Evolutionary conservation across 2,329 filamentous ascomycete species (phyloP).

Genomic region (Biscogniauxia sp.): DNA sequence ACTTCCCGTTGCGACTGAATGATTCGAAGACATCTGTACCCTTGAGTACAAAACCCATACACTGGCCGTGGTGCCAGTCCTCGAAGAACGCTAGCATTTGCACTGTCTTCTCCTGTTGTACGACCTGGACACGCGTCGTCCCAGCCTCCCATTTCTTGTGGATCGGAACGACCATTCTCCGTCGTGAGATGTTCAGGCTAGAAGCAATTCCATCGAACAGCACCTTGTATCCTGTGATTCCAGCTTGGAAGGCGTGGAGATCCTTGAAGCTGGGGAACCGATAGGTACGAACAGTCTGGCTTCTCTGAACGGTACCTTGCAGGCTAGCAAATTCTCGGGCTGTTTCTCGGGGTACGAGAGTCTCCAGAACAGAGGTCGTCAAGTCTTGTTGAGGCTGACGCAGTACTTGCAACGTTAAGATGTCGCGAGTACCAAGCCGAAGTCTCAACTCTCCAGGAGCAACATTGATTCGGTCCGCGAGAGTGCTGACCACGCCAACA

Average conservation of each 20-base stretch:
- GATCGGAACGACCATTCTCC: conserved; percentile 86
- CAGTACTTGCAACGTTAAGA: conserved; percentile 62
- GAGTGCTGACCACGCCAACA: conserved; percentile 52
- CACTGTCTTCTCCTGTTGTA: conserved; percentile 70
- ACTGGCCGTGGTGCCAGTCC: conserved; percentile 80
- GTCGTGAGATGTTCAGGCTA: conserved; percentile 77
- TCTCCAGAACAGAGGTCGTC: conserved; percentile 71
- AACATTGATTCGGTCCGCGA: conserved; percentile 82
- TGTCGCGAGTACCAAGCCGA: conserved; percentile 60
- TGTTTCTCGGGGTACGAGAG: conserved; percentile 60
- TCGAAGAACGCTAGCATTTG: conserved; percentile 86
- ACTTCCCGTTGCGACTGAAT: conserved; percentile 62
- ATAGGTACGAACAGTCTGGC: conserved; percentile 69
- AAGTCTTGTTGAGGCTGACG: conserved; percentile 75
- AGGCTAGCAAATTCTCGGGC: conserved; percentile 62
- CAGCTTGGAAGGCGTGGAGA: conserved; percentile 74
- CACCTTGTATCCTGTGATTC: conserved; percentile 77
- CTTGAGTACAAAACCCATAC: conserved; percentile 86
- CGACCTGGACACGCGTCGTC: conserved; percentile 76
- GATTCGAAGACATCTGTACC: conserved; percentile 79
- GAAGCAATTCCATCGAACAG: conserved; percentile 68
- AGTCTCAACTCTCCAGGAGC: conserved; percentile 71
- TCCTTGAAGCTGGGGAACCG: conserved; percentile 65
- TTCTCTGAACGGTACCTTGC: conserved; percentile 50
- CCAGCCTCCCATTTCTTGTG: conserved; percentile 92